These are phyloP conservation scores for Gossypium mustelinum DNA, from an alignment of 345 rosid genomes.

Conservation along the genomic window DNA sequence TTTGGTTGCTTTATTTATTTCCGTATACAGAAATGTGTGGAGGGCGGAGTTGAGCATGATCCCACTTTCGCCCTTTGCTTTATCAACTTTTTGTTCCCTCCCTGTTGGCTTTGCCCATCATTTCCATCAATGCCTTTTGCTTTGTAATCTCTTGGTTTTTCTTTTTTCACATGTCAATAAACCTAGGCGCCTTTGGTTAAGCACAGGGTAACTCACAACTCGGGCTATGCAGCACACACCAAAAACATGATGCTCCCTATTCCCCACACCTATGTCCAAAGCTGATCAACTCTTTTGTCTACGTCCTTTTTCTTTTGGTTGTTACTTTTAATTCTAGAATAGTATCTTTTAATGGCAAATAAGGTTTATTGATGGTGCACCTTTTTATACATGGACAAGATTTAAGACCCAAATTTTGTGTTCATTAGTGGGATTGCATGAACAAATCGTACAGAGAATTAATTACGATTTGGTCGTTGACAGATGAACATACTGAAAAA, in stretches of 20 bases:
- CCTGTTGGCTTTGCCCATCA: not conserved
- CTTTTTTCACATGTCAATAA: not conserved
- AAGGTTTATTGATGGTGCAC: too few species aligned
- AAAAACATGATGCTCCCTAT: conserved; percentile 12
- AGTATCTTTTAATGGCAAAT: not conserved
- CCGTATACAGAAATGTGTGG: conserved; percentile 24
- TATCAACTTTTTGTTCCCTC: conserved; percentile 9
- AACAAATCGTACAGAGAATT: too few species aligned
- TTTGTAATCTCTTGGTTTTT: not conserved
- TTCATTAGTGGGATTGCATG: too few species aligned
- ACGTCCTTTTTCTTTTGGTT: not conserved
- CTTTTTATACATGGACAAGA: not conserved
- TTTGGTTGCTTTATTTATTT: conserved; percentile 16
- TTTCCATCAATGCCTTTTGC: not conserved
- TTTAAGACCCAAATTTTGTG: not conserved
- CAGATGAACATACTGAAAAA: too few species aligned
- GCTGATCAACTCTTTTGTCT: not conserved
- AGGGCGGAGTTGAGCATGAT: conserved; percentile 23
- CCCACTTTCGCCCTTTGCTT: conserved; percentile 28
- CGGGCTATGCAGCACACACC: not conserved
- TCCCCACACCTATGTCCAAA: not conserved
- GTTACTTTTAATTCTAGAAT: not conserved
- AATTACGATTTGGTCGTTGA: too few species aligned
- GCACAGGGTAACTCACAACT: too few species aligned
- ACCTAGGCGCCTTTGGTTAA: conserved; percentile 1